Base-by-base conservation (phyloP, 257 asterid species). In the Gentiana dahurica region DNA sequence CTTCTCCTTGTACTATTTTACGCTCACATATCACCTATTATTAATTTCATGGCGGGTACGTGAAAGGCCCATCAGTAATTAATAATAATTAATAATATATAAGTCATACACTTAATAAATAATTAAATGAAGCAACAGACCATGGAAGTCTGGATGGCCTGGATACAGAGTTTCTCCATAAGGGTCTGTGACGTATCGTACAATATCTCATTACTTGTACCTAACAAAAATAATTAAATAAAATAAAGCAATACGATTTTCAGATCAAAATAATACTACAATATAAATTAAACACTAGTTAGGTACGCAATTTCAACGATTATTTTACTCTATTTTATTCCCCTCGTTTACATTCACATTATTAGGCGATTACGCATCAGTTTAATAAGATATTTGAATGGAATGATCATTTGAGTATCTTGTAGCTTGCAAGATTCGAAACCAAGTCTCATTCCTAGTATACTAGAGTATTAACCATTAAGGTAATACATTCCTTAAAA, bases 1-100 rank as follows among this genome's bases (percentile, higher is more conserved):
- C 86, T 62, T 91, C 97, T 67, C 98, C 98, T 80, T 91, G 95
- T 68, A 87, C 95, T 48, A 91, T 87, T 75, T 95, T 75, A 56
- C 97, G 95, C 72, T 62, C 69, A 3, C 95, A 59, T 69, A 34
- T 79, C 47, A 83, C 90, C 98, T 91, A 68, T 71, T 60, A 59
- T 15, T 15, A 15, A 15, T 15, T 15, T 15, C 24, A 15, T 15
- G 24, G 24, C 24, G 24, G 24, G 24, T 15, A 13, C 8, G 8
- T 12, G 36, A 15, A 51, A 1, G 33, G 35, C 0, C 54, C 36
- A 8, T 13, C 36, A 3, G 33, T 51, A 6, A 24, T 51, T 5
- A 51, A 51, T 24, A 51, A 12, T 51, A 15, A 11, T 5, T 15
- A 51, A 51, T 24, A 51, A 12, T 51, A 15, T 4, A 3, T 15